phyloP scores from a whole-genome alignment of 306 rosid species.

The Dicorynia guianensis region DNA sequence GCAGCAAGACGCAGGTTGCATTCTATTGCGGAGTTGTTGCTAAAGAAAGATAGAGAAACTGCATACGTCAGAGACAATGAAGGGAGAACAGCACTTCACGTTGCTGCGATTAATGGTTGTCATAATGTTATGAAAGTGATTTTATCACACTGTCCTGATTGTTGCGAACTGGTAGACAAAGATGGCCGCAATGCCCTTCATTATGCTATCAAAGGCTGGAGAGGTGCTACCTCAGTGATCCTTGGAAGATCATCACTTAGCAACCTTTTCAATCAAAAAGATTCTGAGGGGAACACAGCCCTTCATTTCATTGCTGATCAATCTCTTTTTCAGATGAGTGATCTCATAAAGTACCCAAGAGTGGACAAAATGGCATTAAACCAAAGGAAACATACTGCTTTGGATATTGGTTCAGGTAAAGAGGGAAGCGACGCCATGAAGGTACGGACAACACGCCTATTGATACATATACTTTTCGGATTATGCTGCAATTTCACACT shows the following conservation, averaged over 20 bases:
- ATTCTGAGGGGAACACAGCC: background rate
- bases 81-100: slow-evolving; percentile 4
- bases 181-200: background rate
- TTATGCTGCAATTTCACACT: no score
- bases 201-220: background rate
- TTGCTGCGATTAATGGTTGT: background rate
- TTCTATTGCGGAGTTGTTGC: background rate
- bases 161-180: background rate
- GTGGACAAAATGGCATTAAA: no score
- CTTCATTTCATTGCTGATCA: background rate
- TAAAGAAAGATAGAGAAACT: background rate
- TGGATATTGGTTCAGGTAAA: no score
- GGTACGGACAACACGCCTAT: no score
- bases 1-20: background rate
- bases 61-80: background rate
- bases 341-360: no score
- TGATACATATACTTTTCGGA: no score
- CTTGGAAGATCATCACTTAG: background rate
- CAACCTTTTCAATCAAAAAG: slow-evolving; percentile 6
- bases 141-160: background rate
- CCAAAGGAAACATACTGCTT: no score
- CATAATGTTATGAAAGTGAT: background rate
- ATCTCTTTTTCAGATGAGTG: no score
- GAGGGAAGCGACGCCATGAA: no score
- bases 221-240: no score